These are phyloP conservation scores for Drechslera avenae DNA, from an alignment of 2,329 filamentous ascomycete species.

Conservation along the genomic window DNA sequence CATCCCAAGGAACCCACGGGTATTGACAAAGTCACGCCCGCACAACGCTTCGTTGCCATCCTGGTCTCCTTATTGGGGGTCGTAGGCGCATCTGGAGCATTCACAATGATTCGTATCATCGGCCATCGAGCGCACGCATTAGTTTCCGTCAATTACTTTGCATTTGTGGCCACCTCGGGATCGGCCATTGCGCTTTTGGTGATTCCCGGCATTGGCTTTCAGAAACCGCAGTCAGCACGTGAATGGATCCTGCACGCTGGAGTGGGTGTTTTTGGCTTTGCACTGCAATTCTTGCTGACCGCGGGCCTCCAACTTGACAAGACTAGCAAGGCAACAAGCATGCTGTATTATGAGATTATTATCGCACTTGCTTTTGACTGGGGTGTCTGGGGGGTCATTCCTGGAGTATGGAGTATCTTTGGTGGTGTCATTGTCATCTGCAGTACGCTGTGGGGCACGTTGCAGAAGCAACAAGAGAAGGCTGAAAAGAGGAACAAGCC, in stretches of 20 bases:
- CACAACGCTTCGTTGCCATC: constrained; percentile 71
- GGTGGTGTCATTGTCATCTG: too few species aligned
- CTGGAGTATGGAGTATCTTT: constrained; percentile 13
- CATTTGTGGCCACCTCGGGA: constrained; percentile 67
- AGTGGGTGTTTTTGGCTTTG: constrained; percentile 72
- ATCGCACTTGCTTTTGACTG: constrained; percentile 67
- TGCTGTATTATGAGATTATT: constrained; percentile 69
- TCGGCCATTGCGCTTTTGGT: constrained; percentile 61
- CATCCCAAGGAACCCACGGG: constrained; percentile 22
- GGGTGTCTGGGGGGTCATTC: constrained; percentile 53
- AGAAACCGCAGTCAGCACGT: constrained; percentile 55
- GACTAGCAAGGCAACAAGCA: constrained; percentile 61
- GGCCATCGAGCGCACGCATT: constrained; percentile 76
- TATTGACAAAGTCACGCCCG: constrained; percentile 54
- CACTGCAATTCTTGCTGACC: constrained; percentile 82
- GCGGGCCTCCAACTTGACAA: constrained; percentile 72
- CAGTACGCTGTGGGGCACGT: too few species aligned
- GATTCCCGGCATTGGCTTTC: constrained; percentile 60
- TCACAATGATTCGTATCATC: constrained; percentile 75
- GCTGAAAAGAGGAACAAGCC: too few species aligned
- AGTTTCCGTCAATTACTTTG: constrained; percentile 81
- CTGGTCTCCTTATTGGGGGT: constrained; percentile 74
- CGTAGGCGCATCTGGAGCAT: constrained; percentile 71
- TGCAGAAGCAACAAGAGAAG: too few species aligned
- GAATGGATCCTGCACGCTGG: constrained; percentile 70